phyloP scores from a whole-genome alignment of 1,139 yeast species.

The Chernovozyma sophiae-reginae region DNA sequence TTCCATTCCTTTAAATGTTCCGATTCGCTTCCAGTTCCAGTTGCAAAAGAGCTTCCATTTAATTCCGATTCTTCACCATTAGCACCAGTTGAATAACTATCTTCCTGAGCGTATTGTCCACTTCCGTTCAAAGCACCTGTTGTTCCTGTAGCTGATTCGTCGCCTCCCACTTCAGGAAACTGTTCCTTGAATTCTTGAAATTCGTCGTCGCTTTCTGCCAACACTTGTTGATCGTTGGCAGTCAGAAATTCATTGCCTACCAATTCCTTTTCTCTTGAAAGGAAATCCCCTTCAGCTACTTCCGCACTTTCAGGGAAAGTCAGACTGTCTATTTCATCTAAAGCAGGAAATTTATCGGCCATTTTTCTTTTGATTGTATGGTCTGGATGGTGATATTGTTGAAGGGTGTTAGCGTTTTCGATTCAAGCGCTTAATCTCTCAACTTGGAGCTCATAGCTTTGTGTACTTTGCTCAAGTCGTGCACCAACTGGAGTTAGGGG shows the following conservation, averaged over 20 bases:
- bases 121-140: slow-evolving; percentile 7
- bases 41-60: slow-evolving; percentile 8
- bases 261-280: slow-evolving; percentile 79
- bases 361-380: too few relatives aligned
- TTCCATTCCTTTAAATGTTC: slow-evolving; percentile 74
- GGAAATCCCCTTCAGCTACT: slow-evolving; percentile 53
- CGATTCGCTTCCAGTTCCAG: slow-evolving; percentile 37
- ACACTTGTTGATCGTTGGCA: slow-evolving; percentile 56
- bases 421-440: too few relatives aligned
- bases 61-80: slow-evolving; percentile 28
- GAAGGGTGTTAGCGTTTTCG: too few relatives aligned
- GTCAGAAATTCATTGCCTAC: slow-evolving; percentile 80
- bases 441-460: too few relatives aligned
- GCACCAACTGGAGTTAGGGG: too few relatives aligned
- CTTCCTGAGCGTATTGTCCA: slow-evolving; percentile 21
- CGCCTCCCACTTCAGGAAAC: slow-evolving; percentile 56
- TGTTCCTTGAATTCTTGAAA: slow-evolving; percentile 64
- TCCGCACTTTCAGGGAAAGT: slow-evolving; percentile 28
- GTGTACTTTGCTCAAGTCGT: too few relatives aligned
- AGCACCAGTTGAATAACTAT: too few relatives aligned
- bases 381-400: too few relatives aligned
- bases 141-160: slow-evolving; percentile 18
- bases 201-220: slow-evolving; percentile 52
- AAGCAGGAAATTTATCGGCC: slow-evolving; percentile 87
- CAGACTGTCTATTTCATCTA: slow-evolving; percentile 49